Evolutionary conservation across 108 stramenopile genomes (phyloP).

Genomic region (Cyclotella baltica): DNA sequence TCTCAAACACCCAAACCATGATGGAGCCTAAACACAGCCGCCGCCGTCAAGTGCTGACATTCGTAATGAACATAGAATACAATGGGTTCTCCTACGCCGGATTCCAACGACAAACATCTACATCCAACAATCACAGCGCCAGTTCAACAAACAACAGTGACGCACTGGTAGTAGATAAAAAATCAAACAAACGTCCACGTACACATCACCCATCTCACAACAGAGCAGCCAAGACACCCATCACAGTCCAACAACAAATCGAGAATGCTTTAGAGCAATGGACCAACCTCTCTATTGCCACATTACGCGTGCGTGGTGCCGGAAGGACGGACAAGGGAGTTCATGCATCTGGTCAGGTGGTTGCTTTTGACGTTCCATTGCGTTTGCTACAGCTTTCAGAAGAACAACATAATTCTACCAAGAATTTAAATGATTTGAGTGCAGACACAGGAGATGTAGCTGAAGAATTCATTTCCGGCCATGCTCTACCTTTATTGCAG

Average conservation of each 20-base stretch:
- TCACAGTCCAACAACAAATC: constrained; percentile 74
- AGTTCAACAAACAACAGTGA: neutral
- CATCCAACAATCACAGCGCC: neutral
- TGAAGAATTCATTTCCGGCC: constrained; percentile 12
- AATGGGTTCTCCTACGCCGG: constrained; percentile 78
- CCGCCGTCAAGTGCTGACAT: constrained; percentile 26
- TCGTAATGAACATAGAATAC: constrained; percentile 72
- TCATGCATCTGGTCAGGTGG: constrained; percentile 83
- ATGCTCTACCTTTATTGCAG: constrained; percentile 31
- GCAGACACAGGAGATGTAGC: constrained; percentile 2
- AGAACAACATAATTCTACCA: no score
- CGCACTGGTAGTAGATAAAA: neutral
- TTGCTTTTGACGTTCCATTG: constrained; percentile 68
- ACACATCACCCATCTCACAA: constrained; percentile 11
- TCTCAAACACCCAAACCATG: neutral
- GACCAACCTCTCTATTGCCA: constrained; percentile 37
- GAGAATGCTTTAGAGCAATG: constrained; percentile 66
- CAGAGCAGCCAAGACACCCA: constrained; percentile 23
- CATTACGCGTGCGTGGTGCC: constrained; percentile 67
- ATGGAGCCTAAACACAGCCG: neutral
- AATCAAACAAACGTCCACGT: constrained; percentile 29
- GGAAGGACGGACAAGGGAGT: constrained; percentile 87
- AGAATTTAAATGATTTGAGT: neutral
- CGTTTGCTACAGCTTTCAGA: neutral
- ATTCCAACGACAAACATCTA: constrained; percentile 73